Evolutionary conservation across 371 early-diverging fungal species (phyloP).

Genomic region (Mucor velutinosus): DNA sequence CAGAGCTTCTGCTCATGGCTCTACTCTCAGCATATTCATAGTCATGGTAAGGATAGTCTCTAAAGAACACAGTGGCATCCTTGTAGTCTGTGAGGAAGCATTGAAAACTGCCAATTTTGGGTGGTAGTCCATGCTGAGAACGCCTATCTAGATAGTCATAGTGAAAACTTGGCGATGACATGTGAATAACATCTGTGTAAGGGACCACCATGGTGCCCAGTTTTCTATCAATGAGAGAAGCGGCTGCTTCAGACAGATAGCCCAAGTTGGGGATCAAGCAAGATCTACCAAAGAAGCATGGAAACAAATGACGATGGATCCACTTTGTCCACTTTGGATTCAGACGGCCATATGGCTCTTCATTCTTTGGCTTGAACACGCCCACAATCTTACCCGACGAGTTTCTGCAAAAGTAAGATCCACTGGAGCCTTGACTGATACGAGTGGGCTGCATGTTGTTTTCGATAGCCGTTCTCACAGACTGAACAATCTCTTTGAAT

Average conservation of each 20-base stretch:
- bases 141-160: conserved; percentile 67
- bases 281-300: conserved; percentile 89
- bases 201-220: conserved; percentile 84
- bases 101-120: conserved; percentile 88
- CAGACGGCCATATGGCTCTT: conserved; percentile 89
- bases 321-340: conserved; percentile 96
- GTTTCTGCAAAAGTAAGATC: conserved; percentile 87
- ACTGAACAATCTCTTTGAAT: conserved; percentile 65
- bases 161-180: conserved; percentile 79
- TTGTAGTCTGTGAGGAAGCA: conserved; percentile 80
- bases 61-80: conserved; percentile 82
- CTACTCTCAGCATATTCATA: conserved; percentile 7
- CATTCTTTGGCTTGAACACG: conserved; percentile 93
- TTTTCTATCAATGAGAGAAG: conserved; percentile 77
- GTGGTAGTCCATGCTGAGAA: conserved; percentile 50
- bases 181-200: conserved; percentile 75
- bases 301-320: conserved; percentile 86
- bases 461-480: conserved; percentile 73
- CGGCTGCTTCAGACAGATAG: conserved; percentile 87
- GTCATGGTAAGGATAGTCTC: conserved; percentile 61
- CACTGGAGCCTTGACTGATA: conserved; percentile 83
- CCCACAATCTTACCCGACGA: conserved; percentile 76
- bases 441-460: conserved; percentile 69
- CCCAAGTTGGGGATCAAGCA: conserved; percentile 90
- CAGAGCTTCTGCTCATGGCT: conserved; percentile 18